phyloP scores from a whole-genome alignment of 2,329 filamentous ascomycete species.

The Diaporthe batatas region DNA sequence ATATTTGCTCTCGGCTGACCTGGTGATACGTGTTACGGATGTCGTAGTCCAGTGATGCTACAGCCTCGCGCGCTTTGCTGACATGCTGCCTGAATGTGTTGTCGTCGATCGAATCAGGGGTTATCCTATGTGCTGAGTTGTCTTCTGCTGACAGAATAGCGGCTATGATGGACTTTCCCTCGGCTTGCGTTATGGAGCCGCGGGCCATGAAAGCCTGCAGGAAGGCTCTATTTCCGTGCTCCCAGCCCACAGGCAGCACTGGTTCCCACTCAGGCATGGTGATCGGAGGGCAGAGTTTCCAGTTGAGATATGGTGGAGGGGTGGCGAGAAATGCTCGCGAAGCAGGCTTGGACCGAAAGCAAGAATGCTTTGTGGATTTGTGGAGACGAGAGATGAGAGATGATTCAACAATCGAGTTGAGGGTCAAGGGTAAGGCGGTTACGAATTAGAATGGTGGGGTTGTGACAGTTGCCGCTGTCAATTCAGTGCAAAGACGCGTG shows the following conservation, averaged over 20 bases:
- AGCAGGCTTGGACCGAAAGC: background rate
- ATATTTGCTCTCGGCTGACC: slow-evolving; percentile 74
- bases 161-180: slow-evolving; percentile 81
- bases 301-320: background rate
- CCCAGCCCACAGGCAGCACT: slow-evolving; percentile 55
- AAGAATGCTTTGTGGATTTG: background rate
- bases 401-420: background rate
- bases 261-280: slow-evolving; percentile 49
- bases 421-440: background rate
- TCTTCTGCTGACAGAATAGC: slow-evolving; percentile 75
- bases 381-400: background rate
- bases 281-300: background rate
- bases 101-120: slow-evolving; percentile 74
- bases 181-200: slow-evolving; percentile 80
- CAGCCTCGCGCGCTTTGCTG: slow-evolving; percentile 75
- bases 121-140: slow-evolving; percentile 54
- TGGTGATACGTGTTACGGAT: slow-evolving; percentile 84
- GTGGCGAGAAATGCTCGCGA: background rate
- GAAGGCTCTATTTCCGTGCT: slow-evolving; percentile 85
- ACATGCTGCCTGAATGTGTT: slow-evolving; percentile 79
- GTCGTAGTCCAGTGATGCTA: slow-evolving; percentile 88
- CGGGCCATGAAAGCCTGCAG: slow-evolving; percentile 88
- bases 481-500: slow-evolving; percentile 10
- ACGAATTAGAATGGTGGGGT: background rate
- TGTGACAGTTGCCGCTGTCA: background rate